Conservation (phyloP, 1,139 yeast species). For the Suhomyces atakaporum region DNA sequence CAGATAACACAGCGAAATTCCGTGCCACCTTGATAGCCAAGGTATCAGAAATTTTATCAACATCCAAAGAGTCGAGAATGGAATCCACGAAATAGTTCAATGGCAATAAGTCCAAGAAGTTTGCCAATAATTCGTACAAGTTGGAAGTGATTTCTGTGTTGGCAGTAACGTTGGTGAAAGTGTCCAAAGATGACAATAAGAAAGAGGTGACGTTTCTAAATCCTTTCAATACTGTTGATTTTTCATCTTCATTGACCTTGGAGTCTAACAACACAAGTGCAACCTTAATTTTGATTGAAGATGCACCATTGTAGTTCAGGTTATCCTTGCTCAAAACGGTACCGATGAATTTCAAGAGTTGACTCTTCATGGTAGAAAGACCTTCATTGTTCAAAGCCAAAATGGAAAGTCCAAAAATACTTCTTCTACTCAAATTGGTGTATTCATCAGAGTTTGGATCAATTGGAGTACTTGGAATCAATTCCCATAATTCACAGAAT, state of each 20-base stretch:
- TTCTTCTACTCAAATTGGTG: slow-evolving; percentile 48
- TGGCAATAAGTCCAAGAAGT: slow-evolving; percentile 71
- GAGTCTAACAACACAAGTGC: slow-evolving; percentile 57
- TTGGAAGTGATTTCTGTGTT: slow-evolving; percentile 25
- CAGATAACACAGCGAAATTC: slow-evolving; percentile 61
- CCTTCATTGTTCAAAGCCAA: slow-evolving; percentile 54
- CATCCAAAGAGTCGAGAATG: slow-evolving; percentile 55
- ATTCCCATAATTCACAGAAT: slow-evolving; percentile 57
- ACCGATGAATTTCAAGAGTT: slow-evolving; percentile 56
- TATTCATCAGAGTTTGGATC: slow-evolving; percentile 42
- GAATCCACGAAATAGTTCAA: slow-evolving; percentile 70
- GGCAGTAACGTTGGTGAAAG: slow-evolving; percentile 23
- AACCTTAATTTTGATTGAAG: slow-evolving; percentile 57
- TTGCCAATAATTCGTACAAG: slow-evolving; percentile 54
- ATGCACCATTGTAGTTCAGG: slow-evolving; percentile 43
- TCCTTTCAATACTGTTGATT: slow-evolving; percentile 33
- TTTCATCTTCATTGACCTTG: slow-evolving; percentile 30
- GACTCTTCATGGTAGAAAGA: slow-evolving; percentile 49
- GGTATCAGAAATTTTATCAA: slow-evolving; percentile 40
- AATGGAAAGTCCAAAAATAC: slow-evolving; percentile 65
- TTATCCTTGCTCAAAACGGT: slow-evolving; percentile 44
- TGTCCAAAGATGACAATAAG: slow-evolving; percentile 39
- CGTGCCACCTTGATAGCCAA: slow-evolving; percentile 44
- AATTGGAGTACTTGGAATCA: slow-evolving; percentile 44
- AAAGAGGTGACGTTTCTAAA: slow-evolving; percentile 49